phyloP scores from a whole-genome alignment of 805 yeast genomes.

The Alloascoidea hylecoeti region DNA sequence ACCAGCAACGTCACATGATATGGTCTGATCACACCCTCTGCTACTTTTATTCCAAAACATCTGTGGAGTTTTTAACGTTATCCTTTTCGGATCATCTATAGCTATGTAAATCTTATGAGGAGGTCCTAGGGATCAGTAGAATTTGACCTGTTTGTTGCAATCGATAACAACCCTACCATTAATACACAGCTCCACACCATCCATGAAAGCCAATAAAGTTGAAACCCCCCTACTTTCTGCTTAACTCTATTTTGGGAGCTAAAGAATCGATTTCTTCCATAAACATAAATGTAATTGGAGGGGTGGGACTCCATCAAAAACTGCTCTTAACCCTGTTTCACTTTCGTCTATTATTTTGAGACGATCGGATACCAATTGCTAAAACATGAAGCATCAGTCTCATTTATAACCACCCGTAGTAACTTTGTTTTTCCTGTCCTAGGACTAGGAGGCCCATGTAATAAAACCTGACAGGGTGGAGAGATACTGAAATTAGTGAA shows the following conservation, averaged over 20 bases:
- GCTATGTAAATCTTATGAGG: too few relatives aligned
- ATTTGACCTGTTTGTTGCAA: slow-evolving; percentile 64
- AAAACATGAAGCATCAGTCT: slow-evolving; percentile 68
- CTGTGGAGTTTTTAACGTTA: too few relatives aligned
- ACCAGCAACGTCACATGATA: too few relatives aligned
- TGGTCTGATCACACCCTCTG: too few relatives aligned
- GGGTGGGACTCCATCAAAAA: slow-evolving; percentile 71
- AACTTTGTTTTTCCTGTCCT: slow-evolving; percentile 96
- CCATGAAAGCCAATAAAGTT: slow-evolving; percentile 71
- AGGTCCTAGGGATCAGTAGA: slow-evolving; percentile 54
- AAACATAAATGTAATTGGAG: slow-evolving; percentile 81
- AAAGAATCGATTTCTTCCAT: slow-evolving; percentile 91
- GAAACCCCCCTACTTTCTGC: slow-evolving; percentile 87
- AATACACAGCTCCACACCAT: slow-evolving; percentile 57
- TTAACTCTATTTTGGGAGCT: slow-evolving; percentile 82
- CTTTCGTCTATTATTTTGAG: slow-evolving; percentile 92
- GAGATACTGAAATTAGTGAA: slow-evolving; percentile 77
- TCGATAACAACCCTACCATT: slow-evolving; percentile 53
- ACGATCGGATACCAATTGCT: slow-evolving; percentile 80
- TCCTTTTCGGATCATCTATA: too few relatives aligned
- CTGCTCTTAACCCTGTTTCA: slow-evolving; percentile 67
- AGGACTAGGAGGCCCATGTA: slow-evolving; percentile 96
- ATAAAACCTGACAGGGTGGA: slow-evolving; percentile 86
- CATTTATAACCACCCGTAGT: slow-evolving; percentile 67
- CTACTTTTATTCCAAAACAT: too few relatives aligned